Evolutionary conservation across 805 yeast genomes (phyloP).

Genomic region (Vanderwaltozyma yarrowii): DNA sequence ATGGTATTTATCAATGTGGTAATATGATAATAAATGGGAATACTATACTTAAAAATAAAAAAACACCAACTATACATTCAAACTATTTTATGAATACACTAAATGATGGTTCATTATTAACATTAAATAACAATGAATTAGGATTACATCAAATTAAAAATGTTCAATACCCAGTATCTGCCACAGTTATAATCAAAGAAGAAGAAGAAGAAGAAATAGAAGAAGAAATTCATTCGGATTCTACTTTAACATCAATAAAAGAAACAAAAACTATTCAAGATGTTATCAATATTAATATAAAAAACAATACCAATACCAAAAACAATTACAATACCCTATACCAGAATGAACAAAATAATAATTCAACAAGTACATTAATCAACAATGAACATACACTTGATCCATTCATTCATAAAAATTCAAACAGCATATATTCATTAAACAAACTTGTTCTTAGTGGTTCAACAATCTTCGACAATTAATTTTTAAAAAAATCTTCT

Average conservation of each 20-base stretch:
- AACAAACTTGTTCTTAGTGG: slow-evolving; percentile 11
- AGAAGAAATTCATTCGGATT: slow-evolving; percentile 2
- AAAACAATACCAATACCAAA: too few species aligned
- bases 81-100: slow-evolving; percentile 8
- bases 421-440: slow-evolving; percentile 11
- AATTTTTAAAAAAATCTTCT: too few species aligned
- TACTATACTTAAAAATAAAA: slow-evolving; percentile 1
- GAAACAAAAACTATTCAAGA: not conserved
- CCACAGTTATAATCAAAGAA: not conserved
- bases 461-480: slow-evolving; percentile 6
- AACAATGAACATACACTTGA: not conserved
- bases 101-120: slow-evolving; percentile 10
- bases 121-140: slow-evolving; percentile 13
- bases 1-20: slow-evolving; percentile 18
- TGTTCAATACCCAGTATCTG: slow-evolving; percentile 7
- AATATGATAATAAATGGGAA: slow-evolving; percentile 16
- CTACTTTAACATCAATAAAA: slow-evolving; percentile 1
- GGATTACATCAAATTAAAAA: slow-evolving; percentile 19
- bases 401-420: not conserved
- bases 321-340: not conserved
- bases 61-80: slow-evolving; percentile 2
- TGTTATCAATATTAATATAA: too few species aligned
- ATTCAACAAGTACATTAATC: slow-evolving; percentile 1
- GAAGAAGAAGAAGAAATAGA: not conserved
- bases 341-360: not conserved